Conservation (phyloP, 192 early-diverging fungal genomes). For the Coemansia sp. region DNA sequence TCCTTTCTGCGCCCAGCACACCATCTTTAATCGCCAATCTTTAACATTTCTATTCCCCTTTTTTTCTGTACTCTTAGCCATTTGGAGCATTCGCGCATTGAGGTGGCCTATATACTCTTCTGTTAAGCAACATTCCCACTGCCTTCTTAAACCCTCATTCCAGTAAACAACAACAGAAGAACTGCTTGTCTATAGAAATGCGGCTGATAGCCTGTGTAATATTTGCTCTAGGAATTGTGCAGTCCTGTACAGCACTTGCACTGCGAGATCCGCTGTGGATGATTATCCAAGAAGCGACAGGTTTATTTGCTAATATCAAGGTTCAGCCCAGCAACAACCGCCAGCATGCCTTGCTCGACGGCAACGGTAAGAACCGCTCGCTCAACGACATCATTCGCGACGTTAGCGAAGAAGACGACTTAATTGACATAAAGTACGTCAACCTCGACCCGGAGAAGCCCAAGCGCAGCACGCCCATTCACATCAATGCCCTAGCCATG, state of each 20-base stretch:
- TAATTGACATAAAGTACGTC: slow-evolving; percentile 46
- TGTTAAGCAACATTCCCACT: too few species aligned
- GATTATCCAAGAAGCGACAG: slow-evolving; percentile 40
- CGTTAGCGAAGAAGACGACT: slow-evolving; percentile 46
- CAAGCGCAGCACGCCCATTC: slow-evolving; percentile 39
- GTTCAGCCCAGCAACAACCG: slow-evolving; percentile 2
- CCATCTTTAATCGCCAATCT: too few species aligned
- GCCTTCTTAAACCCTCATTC: too few species aligned
- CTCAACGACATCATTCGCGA: slow-evolving; percentile 52
- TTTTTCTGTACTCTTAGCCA: too few species aligned
- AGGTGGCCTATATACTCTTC: too few species aligned
- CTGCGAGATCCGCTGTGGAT: slow-evolving; percentile 26
- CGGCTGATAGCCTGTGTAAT: slow-evolving; percentile 2
- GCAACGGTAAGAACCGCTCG: slow-evolving; percentile 45
- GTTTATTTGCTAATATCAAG: slow-evolving; percentile 29
- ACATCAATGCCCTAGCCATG: slow-evolving; percentile 43
- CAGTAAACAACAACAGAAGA: too few species aligned
- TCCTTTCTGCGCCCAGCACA: too few species aligned
- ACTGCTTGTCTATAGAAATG: slow-evolving; percentile 7
- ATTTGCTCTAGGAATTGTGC: slow-evolving; percentile 15
- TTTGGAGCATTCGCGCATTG: too few species aligned
- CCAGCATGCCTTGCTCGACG: slow-evolving; percentile 5
- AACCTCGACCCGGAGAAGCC: slow-evolving; percentile 48
- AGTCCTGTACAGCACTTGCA: slow-evolving; percentile 13
- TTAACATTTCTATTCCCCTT: too few species aligned